Evolutionary conservation across 805 yeast genomes (phyloP), one percentile per base, ranked within the genome.

Genomic region (Blastobotrys peoriensis): DNA sequence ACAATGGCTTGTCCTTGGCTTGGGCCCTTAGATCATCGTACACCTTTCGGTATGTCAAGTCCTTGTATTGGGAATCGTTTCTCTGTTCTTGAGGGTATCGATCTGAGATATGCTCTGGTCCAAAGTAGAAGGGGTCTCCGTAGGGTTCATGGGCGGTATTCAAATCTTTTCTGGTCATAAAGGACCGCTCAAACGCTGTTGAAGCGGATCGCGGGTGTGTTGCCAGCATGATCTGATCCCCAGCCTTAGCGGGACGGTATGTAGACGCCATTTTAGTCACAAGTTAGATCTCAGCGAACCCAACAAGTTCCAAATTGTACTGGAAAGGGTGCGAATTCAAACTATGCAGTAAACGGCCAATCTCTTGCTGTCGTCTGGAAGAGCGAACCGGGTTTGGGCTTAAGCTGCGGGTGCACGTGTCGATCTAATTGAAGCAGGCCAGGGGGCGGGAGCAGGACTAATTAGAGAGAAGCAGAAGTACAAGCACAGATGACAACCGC

Each of bases 121-220:
- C 59, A 30, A 43, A 55, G 28, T 55, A 55, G 43, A 51, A 55
- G 1, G 59, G 59, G 13, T 55, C 59, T 2, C 59, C 59, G 39
- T 52, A 55, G n/a, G 59, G 59, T 34, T 55, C 59, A 38, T 55
- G 59, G 33, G 51, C 38, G 27, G 55, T 44, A 4, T 39, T 43
- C 17, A 52, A 36, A 35, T 55, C 57, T 8, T 40, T 28, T 3
- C 57, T 39, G 5, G 58, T 47, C 47, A 55, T 48, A 43, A 55
- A 55, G 17, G 55, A 43, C 18, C 59, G 41, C 33, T 55, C 59
- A 19, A 55, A 46, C 10, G 58, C 59, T 3, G 59, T 55, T 28
- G 58, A 55, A 33, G 54, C 51, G 2, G 59, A 54, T 30, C 59
- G 38, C 3, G 59, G 59, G 33, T 55, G 59, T 23, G 59, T 55